Conservation (phyloP, 2,329 filamentous ascomycete genomes). For the Xylaria sp. region DNA sequence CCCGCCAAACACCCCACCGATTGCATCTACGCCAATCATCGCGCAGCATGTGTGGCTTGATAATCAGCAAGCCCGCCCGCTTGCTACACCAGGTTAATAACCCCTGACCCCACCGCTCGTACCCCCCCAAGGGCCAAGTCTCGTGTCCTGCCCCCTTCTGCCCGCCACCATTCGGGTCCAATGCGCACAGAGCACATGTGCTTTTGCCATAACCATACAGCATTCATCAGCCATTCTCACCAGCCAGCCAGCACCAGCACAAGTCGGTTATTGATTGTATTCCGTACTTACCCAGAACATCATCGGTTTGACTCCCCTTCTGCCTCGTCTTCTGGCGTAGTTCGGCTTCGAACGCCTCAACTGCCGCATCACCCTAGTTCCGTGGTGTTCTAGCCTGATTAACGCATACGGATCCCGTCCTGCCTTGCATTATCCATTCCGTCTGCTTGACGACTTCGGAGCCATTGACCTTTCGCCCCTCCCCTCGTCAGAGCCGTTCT, state of each 20-base stretch:
- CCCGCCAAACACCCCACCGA: neutral
- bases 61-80: conserved; percentile 8
- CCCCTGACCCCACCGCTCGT: conserved; percentile 10
- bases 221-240: conserved; percentile 10
- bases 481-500: neutral
- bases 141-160: conserved; percentile 3
- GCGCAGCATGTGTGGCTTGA: conserved; percentile 7
- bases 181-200: conserved; percentile 17
- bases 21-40: conserved; percentile 2
- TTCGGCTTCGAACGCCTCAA: neutral
- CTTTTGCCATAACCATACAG: conserved; percentile 4
- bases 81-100: neutral
- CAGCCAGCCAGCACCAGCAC: conserved; percentile 2
- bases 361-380: neutral
- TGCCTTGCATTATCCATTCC: conserved; percentile 1
- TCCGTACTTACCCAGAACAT: neutral
- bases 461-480: neutral
- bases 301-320: neutral
- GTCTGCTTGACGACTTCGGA: conserved; percentile 1
- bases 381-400: neutral
- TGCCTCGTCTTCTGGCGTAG: neutral
- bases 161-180: conserved; percentile 5
- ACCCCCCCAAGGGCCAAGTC: neutral
- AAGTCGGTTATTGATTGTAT: neutral
- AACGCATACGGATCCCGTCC: neutral